phyloP scores from a whole-genome alignment of 1,139 yeast species.

The Kazachstania sp. region DNA sequence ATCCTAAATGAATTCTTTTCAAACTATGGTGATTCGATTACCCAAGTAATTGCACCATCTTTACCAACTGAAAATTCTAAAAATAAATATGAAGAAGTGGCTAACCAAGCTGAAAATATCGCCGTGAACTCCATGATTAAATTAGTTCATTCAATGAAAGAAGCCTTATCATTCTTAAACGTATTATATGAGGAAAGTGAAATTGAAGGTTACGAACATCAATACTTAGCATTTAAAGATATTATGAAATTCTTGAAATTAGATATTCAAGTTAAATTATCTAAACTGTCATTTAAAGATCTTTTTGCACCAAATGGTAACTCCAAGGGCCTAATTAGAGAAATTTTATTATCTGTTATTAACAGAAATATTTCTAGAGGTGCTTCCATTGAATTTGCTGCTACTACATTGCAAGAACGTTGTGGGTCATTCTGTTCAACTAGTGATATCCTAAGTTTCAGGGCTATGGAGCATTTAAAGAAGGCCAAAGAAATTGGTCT shows the following conservation, averaged over 20 bases:
- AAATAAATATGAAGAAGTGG: constrained; percentile 37
- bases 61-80: constrained; percentile 24
- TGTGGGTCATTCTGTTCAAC: constrained; percentile 95
- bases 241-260: constrained; percentile 61
- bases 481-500: constrained; percentile 72
- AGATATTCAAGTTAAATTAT: constrained; percentile 59
- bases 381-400: constrained; percentile 86
- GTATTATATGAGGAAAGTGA: constrained; percentile 71
- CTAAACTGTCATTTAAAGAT: constrained; percentile 61
- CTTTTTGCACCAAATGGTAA: constrained; percentile 59
- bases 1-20: constrained; percentile 51
- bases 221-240: constrained; percentile 43
- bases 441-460: constrained; percentile 85
- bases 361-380: constrained; percentile 85
- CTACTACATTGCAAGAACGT: constrained; percentile 79
- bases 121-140: constrained; percentile 75
- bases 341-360: constrained; percentile 78
- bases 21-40: constrained; percentile 51
- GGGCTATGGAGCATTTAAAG: constrained; percentile 86
- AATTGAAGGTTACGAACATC: constrained; percentile 35
- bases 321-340: constrained; percentile 69
- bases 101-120: constrained; percentile 85
- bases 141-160: constrained; percentile 71
- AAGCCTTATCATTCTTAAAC: constrained; percentile 79
- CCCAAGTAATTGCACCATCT: constrained; percentile 45